Base-by-base conservation (phyloP, 129 eudicot genomes). In the sunflower (Helianthus annuus) region DNA sequence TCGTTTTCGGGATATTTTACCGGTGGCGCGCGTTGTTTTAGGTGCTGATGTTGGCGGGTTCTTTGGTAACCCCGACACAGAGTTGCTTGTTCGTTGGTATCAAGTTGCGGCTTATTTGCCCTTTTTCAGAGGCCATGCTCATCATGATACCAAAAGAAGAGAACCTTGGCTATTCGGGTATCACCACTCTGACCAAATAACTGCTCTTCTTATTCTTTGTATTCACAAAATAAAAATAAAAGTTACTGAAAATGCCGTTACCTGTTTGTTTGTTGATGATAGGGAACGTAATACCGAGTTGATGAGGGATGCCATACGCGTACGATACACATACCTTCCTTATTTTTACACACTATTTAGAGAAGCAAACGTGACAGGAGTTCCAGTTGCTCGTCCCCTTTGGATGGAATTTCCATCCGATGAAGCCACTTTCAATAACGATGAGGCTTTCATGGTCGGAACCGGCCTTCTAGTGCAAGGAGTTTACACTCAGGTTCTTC, bases 21-120 rank as follows among this genome's bases (percentile, higher is more conserved):
- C 68, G 63, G 38, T 19, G 22, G 22, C 12, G 10, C 11, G 14
- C 27, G 24, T 73, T 56, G 39, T 59, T 61, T 65, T 79, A 90
- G 99, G 99, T 81, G 99, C 99, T 54, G 99, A 95, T 90, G 83
- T 95, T 86, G 99, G 99, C 67, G 99, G 96, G 24, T 95, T 95
- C 69, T 95, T 95, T 62, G 99, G 99, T 59, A 95, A 95, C 79
- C 96, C 99, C 14, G 99, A 90, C 66, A 81, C 91, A 0, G 99
- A 95, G 83, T 69, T 95, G 69, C 83, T 95, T 79, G 96, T 95
- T 77, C 97, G 99, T 16, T 95, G 99, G 99, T 95, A 95, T 83
- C 99, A 95, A 78, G 81, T 95, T 6, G 99, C 94, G 63, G 97
- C 99, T 71, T 95, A 84, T 81, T 90, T 90, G 73, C 99, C 99